phyloP scores from a whole-genome alignment of 1,284 basidiomycete genomes.

The Marasmius tenuissimus region DNA sequence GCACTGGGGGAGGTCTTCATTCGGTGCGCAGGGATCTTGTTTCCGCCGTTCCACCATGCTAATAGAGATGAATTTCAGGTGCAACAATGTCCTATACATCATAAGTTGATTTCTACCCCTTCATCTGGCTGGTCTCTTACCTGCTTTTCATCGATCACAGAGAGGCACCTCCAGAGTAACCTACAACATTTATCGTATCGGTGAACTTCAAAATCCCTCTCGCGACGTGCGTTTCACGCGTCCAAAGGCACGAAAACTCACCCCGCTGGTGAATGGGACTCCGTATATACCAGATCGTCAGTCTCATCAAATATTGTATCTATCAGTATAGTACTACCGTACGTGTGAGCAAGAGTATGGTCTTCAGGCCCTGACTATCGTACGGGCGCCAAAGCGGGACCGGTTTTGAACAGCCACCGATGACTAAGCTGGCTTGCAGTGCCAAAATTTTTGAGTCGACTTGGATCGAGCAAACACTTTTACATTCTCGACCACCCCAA shows the following conservation, averaged over 20 bases:
- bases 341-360: background rate
- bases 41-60: background rate
- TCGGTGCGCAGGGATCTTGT: constrained; percentile 53
- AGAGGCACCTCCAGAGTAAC: constrained; percentile 58
- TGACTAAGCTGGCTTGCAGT: background rate
- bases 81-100: constrained; percentile 94
- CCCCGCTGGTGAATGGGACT: background rate
- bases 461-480: background rate
- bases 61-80: constrained; percentile 34
- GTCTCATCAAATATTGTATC: background rate
- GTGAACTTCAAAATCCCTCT: background rate
- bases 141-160: constrained; percentile 48
- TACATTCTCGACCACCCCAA: constrained; percentile 11
- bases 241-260: background rate
- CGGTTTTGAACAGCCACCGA: background rate
- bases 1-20: constrained; percentile 98
- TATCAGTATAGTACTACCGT: background rate
- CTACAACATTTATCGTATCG: background rate
- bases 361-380: background rate
- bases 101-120: constrained; percentile 54
- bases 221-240: background rate
- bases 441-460: background rate
- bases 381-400: background rate
- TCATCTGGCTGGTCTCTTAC: constrained; percentile 24
- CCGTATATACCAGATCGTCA: background rate